A percentile compares a stretch with the other conserved stretches of the same genome.
Conservation (phyloP, 768 basidiomycete species). For the Lactarius vividus region DNA sequence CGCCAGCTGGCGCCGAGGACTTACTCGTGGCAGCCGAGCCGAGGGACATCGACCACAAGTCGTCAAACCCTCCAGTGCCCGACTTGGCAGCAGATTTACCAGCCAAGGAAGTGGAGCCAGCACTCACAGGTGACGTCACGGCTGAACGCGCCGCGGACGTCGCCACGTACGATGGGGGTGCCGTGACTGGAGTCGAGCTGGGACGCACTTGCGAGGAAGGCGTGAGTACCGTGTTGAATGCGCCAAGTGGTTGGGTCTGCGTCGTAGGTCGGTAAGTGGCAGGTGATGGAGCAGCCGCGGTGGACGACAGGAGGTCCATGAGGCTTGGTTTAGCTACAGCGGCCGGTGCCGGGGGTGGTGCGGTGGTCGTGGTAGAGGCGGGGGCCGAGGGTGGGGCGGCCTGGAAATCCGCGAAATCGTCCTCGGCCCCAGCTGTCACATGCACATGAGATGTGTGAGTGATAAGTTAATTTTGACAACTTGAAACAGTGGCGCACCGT, state of each 20-base stretch:
- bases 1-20: slow-evolving; percentile 35
- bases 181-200: slow-evolving; percentile 15
- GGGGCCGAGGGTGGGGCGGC: slow-evolving; percentile 56
- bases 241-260: slow-evolving; percentile 13
- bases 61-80: slow-evolving; percentile 70
- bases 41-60: slow-evolving; percentile 83
- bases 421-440: slow-evolving; percentile 44
- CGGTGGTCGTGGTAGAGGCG: slow-evolving; percentile 48
- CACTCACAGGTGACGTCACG: slow-evolving; percentile 25
- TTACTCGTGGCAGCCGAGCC: slow-evolving; percentile 40
- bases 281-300: not conserved
- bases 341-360: slow-evolving; percentile 27
- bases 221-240: slow-evolving; percentile 8
- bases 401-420: slow-evolving; percentile 87
- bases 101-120: slow-evolving; percentile 20
- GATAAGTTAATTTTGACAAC: not conserved
- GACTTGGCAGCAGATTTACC: slow-evolving; percentile 37
- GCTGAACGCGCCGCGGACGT: slow-evolving; percentile 28
- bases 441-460: not conserved
- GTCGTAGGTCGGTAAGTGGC: not conserved
- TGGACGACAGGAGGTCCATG: slow-evolving; percentile 16
- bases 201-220: slow-evolving; percentile 23
- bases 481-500: slow-evolving; percentile 26
- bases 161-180: not conserved
- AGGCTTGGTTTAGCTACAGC: slow-evolving; percentile 10